These are phyloP conservation scores for Lepidium aucheri DNA, from an alignment of 345 rosid genomes.

Conservation along the genomic window DNA sequence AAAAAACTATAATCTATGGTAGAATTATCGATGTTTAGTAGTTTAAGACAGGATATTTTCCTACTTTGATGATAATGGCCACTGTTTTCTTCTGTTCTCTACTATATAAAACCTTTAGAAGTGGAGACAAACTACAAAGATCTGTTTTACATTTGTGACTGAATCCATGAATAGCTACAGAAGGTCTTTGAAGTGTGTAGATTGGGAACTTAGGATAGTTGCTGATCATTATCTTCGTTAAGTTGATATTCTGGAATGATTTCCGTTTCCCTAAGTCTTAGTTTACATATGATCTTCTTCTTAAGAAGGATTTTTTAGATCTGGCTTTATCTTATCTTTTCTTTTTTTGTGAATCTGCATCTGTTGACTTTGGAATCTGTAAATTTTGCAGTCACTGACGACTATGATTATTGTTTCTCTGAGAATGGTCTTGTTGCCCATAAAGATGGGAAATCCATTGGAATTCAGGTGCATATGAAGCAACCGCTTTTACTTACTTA, in stretches of 20 bases:
- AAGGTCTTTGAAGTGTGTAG: neutral
- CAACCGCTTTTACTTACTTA: neutral
- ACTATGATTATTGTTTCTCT: constrained; percentile 86
- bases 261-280: neutral
- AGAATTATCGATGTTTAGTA: neutral
- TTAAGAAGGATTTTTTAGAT: neutral
- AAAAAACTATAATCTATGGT: neutral
- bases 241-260: neutral
- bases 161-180: neutral
- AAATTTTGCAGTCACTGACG: constrained; percentile 56
- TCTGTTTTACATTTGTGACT: neutral
- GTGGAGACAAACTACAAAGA: neutral
- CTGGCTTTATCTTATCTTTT: constrained; percentile 1
- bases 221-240: neutral
- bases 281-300: neutral
- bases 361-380: neutral
- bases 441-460: constrained; percentile 81
- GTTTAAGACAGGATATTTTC: neutral
- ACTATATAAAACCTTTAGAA: neutral
- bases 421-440: constrained; percentile 98
- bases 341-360: neutral
- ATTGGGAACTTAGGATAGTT: neutral
- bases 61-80: neutral
- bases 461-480: constrained; percentile 50
- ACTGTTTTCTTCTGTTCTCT: neutral